phyloP scores from a whole-genome alignment of 1,139 yeast species.

The Candida sp. region DNA sequence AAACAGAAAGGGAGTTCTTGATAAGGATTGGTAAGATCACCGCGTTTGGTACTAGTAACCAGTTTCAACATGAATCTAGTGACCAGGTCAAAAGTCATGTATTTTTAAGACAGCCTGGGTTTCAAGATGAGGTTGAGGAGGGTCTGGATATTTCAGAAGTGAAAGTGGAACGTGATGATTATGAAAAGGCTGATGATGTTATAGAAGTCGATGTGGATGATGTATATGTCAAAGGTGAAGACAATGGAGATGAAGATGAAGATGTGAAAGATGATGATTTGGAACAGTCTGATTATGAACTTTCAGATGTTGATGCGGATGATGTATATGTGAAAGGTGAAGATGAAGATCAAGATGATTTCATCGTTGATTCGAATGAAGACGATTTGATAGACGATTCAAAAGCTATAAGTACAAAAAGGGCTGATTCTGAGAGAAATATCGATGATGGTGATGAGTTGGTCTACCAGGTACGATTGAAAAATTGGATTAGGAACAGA shows the following conservation, averaged over 20 bases:
- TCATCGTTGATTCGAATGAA: constrained; percentile 8
- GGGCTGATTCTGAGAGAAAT: constrained; percentile 24
- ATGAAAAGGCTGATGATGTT: constrained; percentile 6
- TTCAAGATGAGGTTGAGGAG: constrained; percentile 13
- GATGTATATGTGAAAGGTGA: constrained; percentile 8
- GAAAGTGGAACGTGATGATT: constrained; percentile 16
- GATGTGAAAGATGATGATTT: background rate
- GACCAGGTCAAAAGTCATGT: constrained; percentile 26
- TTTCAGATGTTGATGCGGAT: constrained; percentile 11
- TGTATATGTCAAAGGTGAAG: constrained; percentile 13
- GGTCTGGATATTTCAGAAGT: constrained; percentile 15
- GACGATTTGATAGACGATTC: constrained; percentile 10
- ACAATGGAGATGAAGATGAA: constrained; percentile 21
- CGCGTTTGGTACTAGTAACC: constrained; percentile 77
- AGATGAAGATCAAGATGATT: constrained; percentile 11
- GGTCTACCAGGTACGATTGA: constrained; percentile 55
- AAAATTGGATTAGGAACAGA: constrained; percentile 55
- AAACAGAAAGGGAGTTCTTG: constrained; percentile 73
- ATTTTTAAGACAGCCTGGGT: constrained; percentile 37
- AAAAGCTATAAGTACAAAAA: constrained; percentile 9
- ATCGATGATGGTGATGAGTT: constrained; percentile 80
- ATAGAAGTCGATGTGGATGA: constrained; percentile 12
- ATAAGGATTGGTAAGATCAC: constrained; percentile 91
- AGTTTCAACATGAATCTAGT: constrained; percentile 36
- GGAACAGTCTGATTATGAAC: constrained; percentile 4